Evolutionary conservation across 805 yeast genomes (phyloP), one percentile per base, ranked within the genome.

Genomic region (Saturnispora besseyi): DNA sequence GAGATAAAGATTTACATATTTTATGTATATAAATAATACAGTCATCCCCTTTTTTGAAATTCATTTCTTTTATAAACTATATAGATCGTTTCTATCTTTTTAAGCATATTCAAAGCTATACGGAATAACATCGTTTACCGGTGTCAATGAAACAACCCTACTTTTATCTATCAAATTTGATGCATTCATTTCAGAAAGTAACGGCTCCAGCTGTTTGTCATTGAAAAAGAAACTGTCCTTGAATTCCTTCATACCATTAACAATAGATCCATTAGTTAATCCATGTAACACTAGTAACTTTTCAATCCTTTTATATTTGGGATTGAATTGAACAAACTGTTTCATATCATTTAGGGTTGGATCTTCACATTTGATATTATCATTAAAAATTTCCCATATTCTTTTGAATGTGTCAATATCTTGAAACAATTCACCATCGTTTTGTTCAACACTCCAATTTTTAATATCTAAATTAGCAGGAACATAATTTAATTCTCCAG

Each of bases 401-500:
- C 49, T 51, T 34, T 46, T 36, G 33, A 64, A 60, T 1, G 67
- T 55, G 34, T 57, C 59, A 46, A 60, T 51, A 50, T 65, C 67
- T 34, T 56, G 58, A 50, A 65, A 63, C 26, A 65, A 45, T 29
- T 62, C 62, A 12, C 69, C 69, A 49, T 64, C 59, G 45, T 62
- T 62, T 43, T 63, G 66, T 45, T 63, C 66, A 12, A 62, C 53
- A 48, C 67, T 62, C 69, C 69, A 65, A 46, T 62, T 59, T 46
- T 62, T 62, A 29, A 52, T 51, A 52, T 65, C 70, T 46, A 66
- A 48, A 44, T 67, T 67, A 7, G 68, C 69, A 12, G 69, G 64
- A 31, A 59, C 52, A 51, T 64, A 46, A 50, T 54, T 60, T 15
- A 67, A 51, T 33, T 66, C 70, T 3, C 71, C 71, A 2, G 68